A percentile compares a stretch with the other conserved stretches of the same genome.
Evolutionary conservation across 176 grass and related monocot species (phyloP).

Genomic region (bread wheat (Triticum aestivum)): DNA sequence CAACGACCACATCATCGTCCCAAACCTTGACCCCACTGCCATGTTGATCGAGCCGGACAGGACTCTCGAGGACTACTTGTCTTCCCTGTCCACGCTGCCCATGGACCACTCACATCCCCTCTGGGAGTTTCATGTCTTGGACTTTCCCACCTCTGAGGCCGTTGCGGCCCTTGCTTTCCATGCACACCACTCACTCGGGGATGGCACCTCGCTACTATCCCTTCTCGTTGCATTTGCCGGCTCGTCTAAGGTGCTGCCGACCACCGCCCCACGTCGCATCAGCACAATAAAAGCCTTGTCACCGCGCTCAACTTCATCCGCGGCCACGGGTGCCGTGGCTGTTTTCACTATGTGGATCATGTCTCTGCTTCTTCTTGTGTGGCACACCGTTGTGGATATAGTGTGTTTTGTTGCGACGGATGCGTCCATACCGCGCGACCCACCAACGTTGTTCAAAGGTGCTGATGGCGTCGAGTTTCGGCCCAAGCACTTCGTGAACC

Average conservation of each 20-base stretch:
- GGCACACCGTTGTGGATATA: conserved; percentile 58
- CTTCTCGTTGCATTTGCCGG: conserved; percentile 73
- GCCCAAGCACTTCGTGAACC: conserved; percentile 61
- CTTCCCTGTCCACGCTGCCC: conserved; percentile 46
- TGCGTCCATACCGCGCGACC: conserved; percentile 37
- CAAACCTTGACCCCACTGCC: conserved; percentile 36
- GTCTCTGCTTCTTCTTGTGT: conserved; percentile 36
- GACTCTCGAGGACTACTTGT: conserved; percentile 67
- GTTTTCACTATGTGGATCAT: conserved; percentile 19
- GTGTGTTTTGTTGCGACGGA: conserved; percentile 31
- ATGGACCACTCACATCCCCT: conserved; percentile 60
- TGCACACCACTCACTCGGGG: conserved; percentile 78
- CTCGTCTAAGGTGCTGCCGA: conserved; percentile 33
- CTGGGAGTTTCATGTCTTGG: conserved; percentile 82
- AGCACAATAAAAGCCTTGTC: conserved; percentile 21
- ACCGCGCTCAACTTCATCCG: background rate
- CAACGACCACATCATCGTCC: conserved; percentile 64
- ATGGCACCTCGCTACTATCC: conserved; percentile 74
- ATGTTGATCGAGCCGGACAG: conserved; percentile 8
- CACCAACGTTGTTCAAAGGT: conserved; percentile 52
- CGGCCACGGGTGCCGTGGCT: background rate
- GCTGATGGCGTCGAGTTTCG: conserved; percentile 46
- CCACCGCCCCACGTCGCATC: background rate
- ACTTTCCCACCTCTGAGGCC: conserved; percentile 64
- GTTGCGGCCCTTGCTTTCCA: conserved; percentile 45